Percentiles rank a stretch among this genome's conserved stretches.
Evolutionary conservation across 768 basidiomycete genomes (phyloP).

Genomic region (Lanmaoa rubissima): DNA sequence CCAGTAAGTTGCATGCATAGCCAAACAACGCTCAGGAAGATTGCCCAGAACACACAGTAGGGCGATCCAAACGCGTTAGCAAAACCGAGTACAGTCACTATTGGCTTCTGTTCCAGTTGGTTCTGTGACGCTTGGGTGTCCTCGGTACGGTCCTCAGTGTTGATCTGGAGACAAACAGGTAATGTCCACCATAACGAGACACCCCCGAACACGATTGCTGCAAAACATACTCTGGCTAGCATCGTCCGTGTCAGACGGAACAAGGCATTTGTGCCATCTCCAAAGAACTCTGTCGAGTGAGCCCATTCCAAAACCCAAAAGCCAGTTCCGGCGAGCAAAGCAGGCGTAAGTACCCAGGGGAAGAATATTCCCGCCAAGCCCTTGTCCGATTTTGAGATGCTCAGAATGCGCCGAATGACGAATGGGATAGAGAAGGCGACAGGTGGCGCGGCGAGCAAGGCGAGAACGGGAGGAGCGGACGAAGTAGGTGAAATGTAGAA

Average conservation of each 20-base stretch:
- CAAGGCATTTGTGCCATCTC: conserved; percentile 37
- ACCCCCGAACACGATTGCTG: conserved; percentile 51
- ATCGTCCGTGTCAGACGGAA: conserved; percentile 58
- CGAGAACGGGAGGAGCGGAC: conserved; percentile 59
- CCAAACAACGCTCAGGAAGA: conserved; percentile 55
- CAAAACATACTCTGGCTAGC: conserved; percentile 57
- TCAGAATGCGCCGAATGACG: conserved; percentile 53
- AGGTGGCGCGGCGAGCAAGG: conserved; percentile 58
- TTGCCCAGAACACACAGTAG: conserved; percentile 79
- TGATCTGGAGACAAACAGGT: conserved; percentile 74
- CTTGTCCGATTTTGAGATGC: conserved; percentile 67
- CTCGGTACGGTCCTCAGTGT: conserved; percentile 22
- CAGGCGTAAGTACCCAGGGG: conserved; percentile 52
- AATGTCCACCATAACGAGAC: conserved; percentile 66
- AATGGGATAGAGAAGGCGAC: conserved; percentile 57
- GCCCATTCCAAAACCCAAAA: conserved; percentile 86
- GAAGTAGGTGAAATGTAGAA: conserved; percentile 78
- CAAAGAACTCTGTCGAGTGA: conserved; percentile 53
- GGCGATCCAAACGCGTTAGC: conserved; percentile 89
- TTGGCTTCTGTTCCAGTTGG: conserved; percentile 35
- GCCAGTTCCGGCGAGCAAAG: conserved; percentile 54
- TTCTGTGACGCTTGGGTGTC: conserved; percentile 5
- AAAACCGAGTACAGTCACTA: conserved; percentile 72
- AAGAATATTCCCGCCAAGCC: conserved; percentile 70
- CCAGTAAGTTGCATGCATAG: conserved; percentile 72